A percentile compares a stretch with the other conserved stretches of the same genome.
phyloP scores from a whole-genome alignment of 2,329 filamentous ascomycete species.

The Fusarium pseudocircinatum region DNA sequence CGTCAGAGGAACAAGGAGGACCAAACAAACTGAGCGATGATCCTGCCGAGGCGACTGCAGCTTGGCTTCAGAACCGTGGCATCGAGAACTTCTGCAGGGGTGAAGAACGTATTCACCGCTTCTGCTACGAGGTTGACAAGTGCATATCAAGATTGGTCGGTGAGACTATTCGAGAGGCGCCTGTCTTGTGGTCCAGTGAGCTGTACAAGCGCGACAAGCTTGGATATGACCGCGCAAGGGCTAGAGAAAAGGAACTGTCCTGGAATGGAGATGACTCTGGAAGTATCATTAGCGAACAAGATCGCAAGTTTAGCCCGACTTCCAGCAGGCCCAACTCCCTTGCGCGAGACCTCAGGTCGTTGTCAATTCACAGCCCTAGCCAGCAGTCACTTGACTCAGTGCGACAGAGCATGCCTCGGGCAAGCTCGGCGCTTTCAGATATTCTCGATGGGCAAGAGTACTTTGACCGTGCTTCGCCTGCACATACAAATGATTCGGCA shows the following conservation, averaged over 20 bases:
- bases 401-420: conserved; percentile 68
- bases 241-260: conserved; percentile 57
- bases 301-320: conserved; percentile 56
- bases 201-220: conserved; percentile 83
- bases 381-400: conserved; percentile 77
- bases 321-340: conserved; percentile 60
- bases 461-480: conserved; percentile 74
- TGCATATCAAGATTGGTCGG: conserved; percentile 88
- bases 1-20: conserved; percentile 83
- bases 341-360: conserved; percentile 65
- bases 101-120: conserved; percentile 93
- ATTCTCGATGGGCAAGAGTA: conserved; percentile 76
- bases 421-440: conserved; percentile 69
- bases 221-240: conserved; percentile 60
- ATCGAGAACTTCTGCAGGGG: conserved; percentile 95
- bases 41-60: conserved; percentile 83
- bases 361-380: conserved; percentile 70
- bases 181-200: conserved; percentile 91
- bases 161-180: conserved; percentile 83
- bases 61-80: conserved; percentile 82
- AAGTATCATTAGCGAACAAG: conserved; percentile 65
- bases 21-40: conserved; percentile 97
- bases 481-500: conserved; percentile 77
- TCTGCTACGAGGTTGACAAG: conserved; percentile 88
- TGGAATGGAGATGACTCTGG: conserved; percentile 61